phyloP scores from a whole-genome alignment of 345 rosid genomes.

The Dimocarpus longan region DNA sequence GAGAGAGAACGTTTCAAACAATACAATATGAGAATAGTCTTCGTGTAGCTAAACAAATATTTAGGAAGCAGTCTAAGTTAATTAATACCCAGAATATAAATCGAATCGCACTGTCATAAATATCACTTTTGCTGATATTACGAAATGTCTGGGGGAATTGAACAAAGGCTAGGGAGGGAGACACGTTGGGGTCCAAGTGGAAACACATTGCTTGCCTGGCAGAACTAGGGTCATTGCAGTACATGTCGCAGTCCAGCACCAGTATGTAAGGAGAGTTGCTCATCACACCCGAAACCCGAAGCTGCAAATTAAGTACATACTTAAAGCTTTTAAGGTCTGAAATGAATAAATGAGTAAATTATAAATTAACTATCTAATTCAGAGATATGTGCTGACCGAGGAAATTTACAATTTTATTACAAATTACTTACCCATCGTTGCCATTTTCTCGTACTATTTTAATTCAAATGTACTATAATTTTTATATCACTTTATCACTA shows the following conservation, averaged over 20 bases:
- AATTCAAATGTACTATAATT: too few relatives aligned
- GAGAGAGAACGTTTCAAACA: too few relatives aligned
- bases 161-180: constrained; percentile 37
- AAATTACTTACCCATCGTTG: too few relatives aligned
- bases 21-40: too few relatives aligned
- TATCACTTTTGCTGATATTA: constrained; percentile 36
- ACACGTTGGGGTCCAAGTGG: constrained; percentile 32
- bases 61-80: background rate
- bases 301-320: constrained; percentile 28
- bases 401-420: too few relatives aligned
- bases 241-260: constrained; percentile 54
- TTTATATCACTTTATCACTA: too few relatives aligned
- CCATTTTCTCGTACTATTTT: too few relatives aligned
- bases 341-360: too few relatives aligned
- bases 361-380: too few relatives aligned
- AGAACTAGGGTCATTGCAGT: constrained; percentile 44
- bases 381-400: too few relatives aligned
- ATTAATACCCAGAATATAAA: constrained; percentile 25
- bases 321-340: background rate
- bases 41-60: too few relatives aligned
- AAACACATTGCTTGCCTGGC: constrained; percentile 48
- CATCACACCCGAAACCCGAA: constrained; percentile 43
- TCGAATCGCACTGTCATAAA: constrained; percentile 43
- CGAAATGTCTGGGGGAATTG: constrained; percentile 47
- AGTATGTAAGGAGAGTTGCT: constrained; percentile 46